A percentile compares a stretch with the other conserved stretches of the same genome.
phyloP scores from a whole-genome alignment of 2,329 filamentous ascomycete genomes.

The Kalmusia sp. region DNA sequence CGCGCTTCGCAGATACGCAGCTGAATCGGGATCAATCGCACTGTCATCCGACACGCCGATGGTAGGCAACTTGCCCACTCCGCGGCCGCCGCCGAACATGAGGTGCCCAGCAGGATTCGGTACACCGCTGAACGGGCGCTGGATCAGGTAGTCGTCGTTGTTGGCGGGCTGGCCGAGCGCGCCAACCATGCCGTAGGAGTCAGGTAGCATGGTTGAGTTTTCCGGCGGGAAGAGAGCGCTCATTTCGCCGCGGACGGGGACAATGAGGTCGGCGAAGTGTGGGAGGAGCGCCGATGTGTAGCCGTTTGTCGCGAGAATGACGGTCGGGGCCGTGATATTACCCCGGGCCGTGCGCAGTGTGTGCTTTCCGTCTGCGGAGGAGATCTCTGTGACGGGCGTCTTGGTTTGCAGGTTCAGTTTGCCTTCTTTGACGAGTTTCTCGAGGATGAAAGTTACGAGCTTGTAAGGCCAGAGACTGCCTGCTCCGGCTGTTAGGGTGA shows the following conservation, averaged over 20 bases:
- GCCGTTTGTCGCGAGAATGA: conserved; percentile 83
- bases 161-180: conserved; percentile 52
- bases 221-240: conserved; percentile 67
- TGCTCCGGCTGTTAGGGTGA: conserved; percentile 69
- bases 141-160: conserved; percentile 76
- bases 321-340: conserved; percentile 64
- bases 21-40: conserved; percentile 62
- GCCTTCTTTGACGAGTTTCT: conserved; percentile 59
- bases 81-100: conserved; percentile 76
- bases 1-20: conserved; percentile 61
- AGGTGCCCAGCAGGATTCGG: conserved; percentile 61
- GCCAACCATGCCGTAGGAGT: conserved; percentile 72
- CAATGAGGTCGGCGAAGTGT: conserved; percentile 71
- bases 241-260: conserved; percentile 79
- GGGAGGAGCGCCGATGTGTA: conserved; percentile 82
- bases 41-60: conserved; percentile 68
- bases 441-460: conserved; percentile 75
- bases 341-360: conserved; percentile 73
- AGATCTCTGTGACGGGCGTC: conserved; percentile 64
- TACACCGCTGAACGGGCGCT: conserved; percentile 62
- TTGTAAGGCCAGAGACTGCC: conserved; percentile 85
- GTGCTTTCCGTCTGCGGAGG: conserved; percentile 55
- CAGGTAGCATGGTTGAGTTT: conserved; percentile 53
- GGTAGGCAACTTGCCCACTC: conserved; percentile 52
- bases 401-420: conserved; percentile 77